Base-by-base conservation (phyloP, 345 rosid species). In the Corchorus capsularis region DNA sequence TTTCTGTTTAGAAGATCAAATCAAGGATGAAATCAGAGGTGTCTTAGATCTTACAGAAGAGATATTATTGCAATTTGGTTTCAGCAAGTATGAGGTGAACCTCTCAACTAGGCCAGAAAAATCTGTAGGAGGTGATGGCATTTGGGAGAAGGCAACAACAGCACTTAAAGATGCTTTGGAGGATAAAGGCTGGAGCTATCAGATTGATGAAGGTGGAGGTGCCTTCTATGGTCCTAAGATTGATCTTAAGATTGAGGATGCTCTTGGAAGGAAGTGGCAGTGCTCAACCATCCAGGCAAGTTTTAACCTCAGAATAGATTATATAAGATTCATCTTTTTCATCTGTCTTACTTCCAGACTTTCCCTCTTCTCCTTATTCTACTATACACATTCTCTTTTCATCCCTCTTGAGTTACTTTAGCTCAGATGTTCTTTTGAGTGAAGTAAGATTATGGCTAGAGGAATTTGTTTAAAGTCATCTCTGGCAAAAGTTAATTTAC, bases 141-240 rank as follows among this genome's bases (percentile, higher is more conserved):
- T 96, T 84, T 96, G 99, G 99, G 96, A 89, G 41, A 93, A 87
- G 81, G 97, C 98, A 53, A 96, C 96, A 6, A 67, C 79, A 81
- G 98, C 98, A 35, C 93, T 93, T 43, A 85, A 67, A 78, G 90
- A 93, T 72, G 98, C 99, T 78, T 87, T 95, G 79, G 90, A 91
- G 64, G 97, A 95, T 76, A 93, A 95, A 75, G 93, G 99, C 13
- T 95, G 98, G 98, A 83, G 77, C 84, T 93, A 93, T 82, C 89
- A 93, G 81, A 86, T 91, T 81, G 99, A 93, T 82, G 99, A 90
- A 72, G 99, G 99, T 50, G 99, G 99, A 34, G 99, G 99, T n/a
- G 99, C 99, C 27, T 95, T 95, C 86, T 93, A 93, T 71, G 99
- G 99, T 78, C 99, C 98, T 14, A 95, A 95, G 85, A 93, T 95